These are phyloP conservation scores for Pneumocystis wakefieldiae DNA, from an alignment of 1,139 yeast species.

Conservation along the genomic window DNA sequence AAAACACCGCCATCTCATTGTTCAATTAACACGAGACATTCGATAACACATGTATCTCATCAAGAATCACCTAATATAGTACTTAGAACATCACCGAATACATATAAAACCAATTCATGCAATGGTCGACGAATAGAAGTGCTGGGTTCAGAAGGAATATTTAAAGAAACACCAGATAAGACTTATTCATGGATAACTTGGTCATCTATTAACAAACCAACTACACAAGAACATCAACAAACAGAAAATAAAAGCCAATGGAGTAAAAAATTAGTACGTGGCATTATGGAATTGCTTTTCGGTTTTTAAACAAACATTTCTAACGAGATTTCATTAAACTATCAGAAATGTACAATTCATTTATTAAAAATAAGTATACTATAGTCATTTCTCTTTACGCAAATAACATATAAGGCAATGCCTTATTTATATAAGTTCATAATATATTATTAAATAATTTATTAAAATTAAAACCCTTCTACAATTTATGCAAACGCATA, in stretches of 20 bases:
- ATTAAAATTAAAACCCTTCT: neutral
- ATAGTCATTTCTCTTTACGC: neutral
- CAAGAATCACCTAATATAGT: neutral
- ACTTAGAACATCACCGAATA: neutral
- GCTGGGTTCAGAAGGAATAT: neutral
- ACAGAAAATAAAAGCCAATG: neutral
- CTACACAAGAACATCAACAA: neutral
- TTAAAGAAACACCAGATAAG: neutral
- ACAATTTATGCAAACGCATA: conserved; percentile 19
- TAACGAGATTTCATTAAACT: no score
- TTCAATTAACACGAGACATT: neutral
- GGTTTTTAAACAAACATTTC: neutral
- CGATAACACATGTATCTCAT: neutral
- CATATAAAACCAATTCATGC: neutral
- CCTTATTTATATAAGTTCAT: neutral
- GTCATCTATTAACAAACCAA: neutral
- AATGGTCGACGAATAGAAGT: neutral
- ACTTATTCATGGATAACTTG: neutral
- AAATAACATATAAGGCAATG: neutral
- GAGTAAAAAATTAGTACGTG: neutral
- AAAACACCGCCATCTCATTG: neutral
- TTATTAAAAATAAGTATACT: neutral
- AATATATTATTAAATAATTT: neutral
- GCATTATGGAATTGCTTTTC: neutral
- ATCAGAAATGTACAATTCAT: neutral